Conservation (phyloP, 345 rosid genomes). For the Hibiscus syriacus region DNA sequence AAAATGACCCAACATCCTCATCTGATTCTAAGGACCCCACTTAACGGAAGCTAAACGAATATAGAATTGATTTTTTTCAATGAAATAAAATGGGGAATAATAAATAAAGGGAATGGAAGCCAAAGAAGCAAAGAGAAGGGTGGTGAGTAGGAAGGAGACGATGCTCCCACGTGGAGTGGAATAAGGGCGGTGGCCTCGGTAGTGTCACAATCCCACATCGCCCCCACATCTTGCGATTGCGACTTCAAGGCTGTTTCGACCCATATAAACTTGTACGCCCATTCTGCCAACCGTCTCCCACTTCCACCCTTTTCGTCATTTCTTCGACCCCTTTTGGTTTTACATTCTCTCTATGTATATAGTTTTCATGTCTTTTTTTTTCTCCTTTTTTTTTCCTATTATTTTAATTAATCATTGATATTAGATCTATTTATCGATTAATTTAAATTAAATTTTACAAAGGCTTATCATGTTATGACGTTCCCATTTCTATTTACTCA, state of each 20-base stretch:
- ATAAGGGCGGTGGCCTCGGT: not conserved
- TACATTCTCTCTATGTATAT: too few relatives aligned
- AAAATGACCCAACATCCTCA: conserved; percentile 23
- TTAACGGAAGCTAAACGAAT: not conserved
- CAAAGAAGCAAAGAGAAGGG: conserved; percentile 15
- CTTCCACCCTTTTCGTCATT: not conserved
- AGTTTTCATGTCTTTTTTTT: too few relatives aligned
- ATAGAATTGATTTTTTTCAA: not conserved
- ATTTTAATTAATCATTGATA: too few relatives aligned
- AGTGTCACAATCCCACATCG: conserved; percentile 1
- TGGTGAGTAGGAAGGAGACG: conserved; percentile 31
- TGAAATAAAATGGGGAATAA: not conserved
- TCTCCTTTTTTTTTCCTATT: too few relatives aligned
- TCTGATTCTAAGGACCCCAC: conserved; percentile 24
- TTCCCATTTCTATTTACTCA: too few relatives aligned
- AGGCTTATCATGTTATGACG: too few relatives aligned
- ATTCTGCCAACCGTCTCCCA: conserved; percentile 33
- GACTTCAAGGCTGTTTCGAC: conserved; percentile 26
- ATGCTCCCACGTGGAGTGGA: conserved; percentile 34
- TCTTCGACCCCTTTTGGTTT: conserved; percentile 21
- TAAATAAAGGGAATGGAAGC: not conserved
- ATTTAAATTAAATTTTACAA: too few relatives aligned
- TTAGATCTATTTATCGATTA: too few relatives aligned
- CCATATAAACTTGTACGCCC: conserved; percentile 32
- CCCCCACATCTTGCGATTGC: conserved; percentile 23